Base-by-base conservation (phyloP, 2,329 filamentous ascomycete genomes). In the Cladosporium velox region DNA sequence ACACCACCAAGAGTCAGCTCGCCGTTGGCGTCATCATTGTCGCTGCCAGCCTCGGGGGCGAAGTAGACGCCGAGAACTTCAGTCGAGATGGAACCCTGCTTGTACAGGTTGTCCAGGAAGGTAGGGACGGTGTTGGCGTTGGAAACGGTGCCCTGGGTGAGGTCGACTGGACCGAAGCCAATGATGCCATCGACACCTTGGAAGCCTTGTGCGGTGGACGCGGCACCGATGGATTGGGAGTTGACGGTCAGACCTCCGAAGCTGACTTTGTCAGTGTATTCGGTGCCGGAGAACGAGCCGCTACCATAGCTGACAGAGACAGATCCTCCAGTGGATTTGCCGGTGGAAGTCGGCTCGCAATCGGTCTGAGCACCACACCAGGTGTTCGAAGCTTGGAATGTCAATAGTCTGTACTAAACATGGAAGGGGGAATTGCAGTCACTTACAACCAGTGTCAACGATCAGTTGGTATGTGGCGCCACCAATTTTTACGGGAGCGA, bases 61-160 rank as follows among this genome's bases (percentile, higher is more conserved):
- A 70, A 70, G 66, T 68, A 70, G 1, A 70, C 69, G 57, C 69
- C 69, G 24, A 70, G 69, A 3, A 69, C 69, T 30, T 70, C 69
- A 18, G 47, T 67, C 4, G 67, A 65, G 65, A 70, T 70, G 63
- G 59, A 66, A 4, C 67, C 67, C 47, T 69, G 67, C 21, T 34
- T 68, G 61, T 69, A 68, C 8, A 70, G 62, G 59, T 69, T 70
- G 67, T 70, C 69, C 69, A 70, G 67, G 66, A 70, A 70, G 2
- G 69, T 70, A 51, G 69, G 67, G 49, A 70, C 69, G 3, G 69
- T 67, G 67, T 67, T 70, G 35, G 66, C 66, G 41, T 67, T 69
- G 38, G 67, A 67, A 15, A 69, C 69, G n/a, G 69, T 70, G 66
- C 49, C 49, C 59, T 70, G 64, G 26, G 69, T 70, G 2, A 70